Conservation (phyloP, 2,329 filamentous ascomycete species). For the Drechslera avenae region DNA sequence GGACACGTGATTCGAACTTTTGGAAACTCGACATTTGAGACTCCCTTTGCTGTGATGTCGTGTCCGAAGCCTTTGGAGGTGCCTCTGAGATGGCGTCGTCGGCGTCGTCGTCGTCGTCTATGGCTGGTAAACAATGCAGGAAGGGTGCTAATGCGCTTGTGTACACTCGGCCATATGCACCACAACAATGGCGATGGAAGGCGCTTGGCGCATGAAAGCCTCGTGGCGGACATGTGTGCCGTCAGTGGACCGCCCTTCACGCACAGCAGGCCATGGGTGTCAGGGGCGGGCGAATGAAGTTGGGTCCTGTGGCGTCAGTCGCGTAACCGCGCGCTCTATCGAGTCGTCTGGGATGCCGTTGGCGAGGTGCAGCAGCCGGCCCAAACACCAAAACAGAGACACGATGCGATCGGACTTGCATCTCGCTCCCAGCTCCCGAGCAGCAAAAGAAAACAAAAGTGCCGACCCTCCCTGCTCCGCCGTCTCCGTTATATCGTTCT, state of each 20-base stretch:
- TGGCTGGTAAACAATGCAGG: background rate
- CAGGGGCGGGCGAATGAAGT: slow-evolving; percentile 15
- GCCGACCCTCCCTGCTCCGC: slow-evolving; percentile 11
- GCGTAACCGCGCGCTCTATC: slow-evolving; percentile 31
- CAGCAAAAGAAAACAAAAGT: slow-evolving; percentile 7
- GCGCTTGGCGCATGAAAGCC: slow-evolving; percentile 10
- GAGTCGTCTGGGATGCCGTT: slow-evolving; percentile 19
- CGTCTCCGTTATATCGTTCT: background rate
- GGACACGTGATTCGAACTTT: no score
- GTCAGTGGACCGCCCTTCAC: slow-evolving; percentile 19
- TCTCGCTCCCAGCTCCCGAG: slow-evolving; percentile 15
- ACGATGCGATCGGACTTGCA: slow-evolving; percentile 1
- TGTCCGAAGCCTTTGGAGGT: no score
- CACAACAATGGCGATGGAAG: background rate
- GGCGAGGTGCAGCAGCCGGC: slow-evolving; percentile 22
- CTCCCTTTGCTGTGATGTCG: no score
- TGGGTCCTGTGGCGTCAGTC: slow-evolving; percentile 9
- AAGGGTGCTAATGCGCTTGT: slow-evolving; percentile 9
- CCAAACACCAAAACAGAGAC: background rate
- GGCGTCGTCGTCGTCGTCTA: no score
- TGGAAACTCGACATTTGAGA: no score
- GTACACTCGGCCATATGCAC: slow-evolving; percentile 4
- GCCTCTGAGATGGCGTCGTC: no score
- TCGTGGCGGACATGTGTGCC: slow-evolving; percentile 13
- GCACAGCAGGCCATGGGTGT: slow-evolving; percentile 11